Base-by-base conservation (phyloP, 176 grass and related monocot species). In the Oryza australiensis region DNA sequence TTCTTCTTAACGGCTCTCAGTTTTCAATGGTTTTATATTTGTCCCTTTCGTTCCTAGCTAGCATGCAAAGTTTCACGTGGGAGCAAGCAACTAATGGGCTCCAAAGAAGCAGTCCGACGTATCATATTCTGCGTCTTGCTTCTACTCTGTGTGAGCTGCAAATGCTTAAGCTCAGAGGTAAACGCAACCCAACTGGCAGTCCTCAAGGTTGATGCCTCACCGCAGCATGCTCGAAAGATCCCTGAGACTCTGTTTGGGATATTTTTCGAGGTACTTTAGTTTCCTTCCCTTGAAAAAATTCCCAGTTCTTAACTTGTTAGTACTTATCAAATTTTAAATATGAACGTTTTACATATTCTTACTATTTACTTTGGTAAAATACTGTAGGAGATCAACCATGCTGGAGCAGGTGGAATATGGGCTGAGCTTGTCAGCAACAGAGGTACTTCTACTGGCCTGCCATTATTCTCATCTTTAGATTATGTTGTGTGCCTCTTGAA, bases 331-430 rank as follows among this genome's bases (percentile, higher is more conserved):
- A n/a, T 46, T 46, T 15, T 74, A 57, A 16, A 0, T 55, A 68
- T n/a, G 14, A 35, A 82, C 24, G 16, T 37, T 60, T 57, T 74
- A 74, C 77, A 24, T 49, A 49, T 65, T 46, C 64, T 43, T 49
- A 14, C 43, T 67, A 68, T 65, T 55, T 53, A 48, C 1, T 10
- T 62, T 75, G 49, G 8, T 20, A 59, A 37, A 66, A 66, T 83
- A 76, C 38, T 91, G 80, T 62, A 98, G 95, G 95, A 98, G 71
- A 98, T 98, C 70, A 98, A 98, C 67, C 95, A 98, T 86, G 95
- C 95, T 72, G 95, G 95, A 86, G 95, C 95, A 67, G 95, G 95
- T 76, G 95, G 95, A 32, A 83, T 98, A 82, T 98, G 92, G 95
- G 90, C 95, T 27, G 95, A 98, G 62, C 88, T 98, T 76, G 95